A percentile compares a stretch with the other conserved stretches of the same genome.
These are phyloP conservation scores for Colletotrichum sp. DNA, from an alignment of 2,329 filamentous ascomycete species.

Conservation along the genomic window DNA sequence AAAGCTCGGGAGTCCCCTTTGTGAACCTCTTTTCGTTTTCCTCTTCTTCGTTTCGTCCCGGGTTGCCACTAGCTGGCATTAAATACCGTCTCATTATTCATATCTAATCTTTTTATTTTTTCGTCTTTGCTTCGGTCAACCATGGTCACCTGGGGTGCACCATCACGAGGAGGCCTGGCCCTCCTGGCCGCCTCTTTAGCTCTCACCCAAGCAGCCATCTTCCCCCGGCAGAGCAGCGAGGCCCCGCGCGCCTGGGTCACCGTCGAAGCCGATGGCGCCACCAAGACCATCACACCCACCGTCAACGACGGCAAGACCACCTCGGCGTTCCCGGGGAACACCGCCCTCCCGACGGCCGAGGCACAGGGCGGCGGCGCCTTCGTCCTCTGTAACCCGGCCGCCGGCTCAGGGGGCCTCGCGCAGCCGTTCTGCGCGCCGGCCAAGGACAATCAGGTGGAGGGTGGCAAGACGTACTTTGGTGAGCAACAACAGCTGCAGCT, in stretches of 20 bases:
- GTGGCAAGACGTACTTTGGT: conserved; percentile 22
- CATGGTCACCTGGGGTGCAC: neutral
- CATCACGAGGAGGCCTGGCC: neutral
- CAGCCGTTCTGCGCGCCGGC: conserved; percentile 22
- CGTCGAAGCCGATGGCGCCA: conserved; percentile 8
- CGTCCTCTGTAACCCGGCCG: conserved; percentile 16
- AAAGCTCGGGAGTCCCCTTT: neutral
- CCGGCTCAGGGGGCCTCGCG: conserved; percentile 6
- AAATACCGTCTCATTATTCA: neutral
- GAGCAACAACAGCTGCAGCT: neutral
- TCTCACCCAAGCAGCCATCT: conserved; percentile 6
- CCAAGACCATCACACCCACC: conserved; percentile 19
- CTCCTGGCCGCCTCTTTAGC: neutral
- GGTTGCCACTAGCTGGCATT: neutral
- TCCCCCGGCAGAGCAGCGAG: conserved; percentile 6
- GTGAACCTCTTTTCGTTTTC: neutral
- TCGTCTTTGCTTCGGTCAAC: neutral
- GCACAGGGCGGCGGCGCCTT: conserved; percentile 18
- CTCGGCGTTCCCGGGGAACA: conserved; percentile 13
- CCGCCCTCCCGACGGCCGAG: conserved; percentile 9
- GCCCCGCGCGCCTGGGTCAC: conserved; percentile 23
- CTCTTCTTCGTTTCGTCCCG: neutral
- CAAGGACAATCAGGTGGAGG: neutral
- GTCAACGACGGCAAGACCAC: conserved; percentile 16
- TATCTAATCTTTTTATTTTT: neutral